Evolutionary conservation across 805 yeast genomes (phyloP).

Genomic region (Kuraishia capsulata): DNA sequence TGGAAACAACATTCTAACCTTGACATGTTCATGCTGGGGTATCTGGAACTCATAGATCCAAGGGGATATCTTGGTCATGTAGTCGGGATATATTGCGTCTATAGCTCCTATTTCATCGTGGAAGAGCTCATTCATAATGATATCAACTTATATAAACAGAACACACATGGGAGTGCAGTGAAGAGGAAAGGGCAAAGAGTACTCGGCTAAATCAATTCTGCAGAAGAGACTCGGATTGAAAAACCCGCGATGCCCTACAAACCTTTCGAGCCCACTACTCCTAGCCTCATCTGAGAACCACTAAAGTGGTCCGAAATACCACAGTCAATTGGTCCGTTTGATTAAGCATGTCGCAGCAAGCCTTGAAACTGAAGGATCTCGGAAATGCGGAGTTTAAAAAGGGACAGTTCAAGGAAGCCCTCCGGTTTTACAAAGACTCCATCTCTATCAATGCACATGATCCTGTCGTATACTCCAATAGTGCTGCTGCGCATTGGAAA

Average conservation of each 20-base stretch:
- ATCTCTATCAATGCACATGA: constrained; percentile 36
- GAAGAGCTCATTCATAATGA: constrained; percentile 38
- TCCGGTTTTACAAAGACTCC: constrained; percentile 46
- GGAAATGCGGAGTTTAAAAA: constrained; percentile 48
- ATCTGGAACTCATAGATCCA: constrained; percentile 36
- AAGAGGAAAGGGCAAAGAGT: no score
- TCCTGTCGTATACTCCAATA: constrained; percentile 55
- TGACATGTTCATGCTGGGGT: constrained; percentile 55
- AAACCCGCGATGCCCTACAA: no score
- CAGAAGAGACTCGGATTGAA: no score
- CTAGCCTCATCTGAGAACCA: no score
- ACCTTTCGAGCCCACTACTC: no score
- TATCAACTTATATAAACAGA: no score
- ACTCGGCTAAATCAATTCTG: no score
- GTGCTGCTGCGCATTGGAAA: constrained; percentile 58
- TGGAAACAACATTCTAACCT: constrained; percentile 67
- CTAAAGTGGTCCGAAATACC: no score
- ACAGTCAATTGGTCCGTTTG: no score
- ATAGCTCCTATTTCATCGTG: constrained; percentile 73
- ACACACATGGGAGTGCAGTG: no score
- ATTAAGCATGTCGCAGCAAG: no score
- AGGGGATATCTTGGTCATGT: constrained; percentile 22
- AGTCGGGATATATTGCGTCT: constrained; percentile 78
- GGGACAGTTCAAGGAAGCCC: constrained; percentile 40
- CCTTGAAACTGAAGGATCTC: constrained; percentile 25